phyloP scores from a whole-genome alignment of 2,329 filamentous ascomycete genomes.

The Tympanopsis confertula region DNA sequence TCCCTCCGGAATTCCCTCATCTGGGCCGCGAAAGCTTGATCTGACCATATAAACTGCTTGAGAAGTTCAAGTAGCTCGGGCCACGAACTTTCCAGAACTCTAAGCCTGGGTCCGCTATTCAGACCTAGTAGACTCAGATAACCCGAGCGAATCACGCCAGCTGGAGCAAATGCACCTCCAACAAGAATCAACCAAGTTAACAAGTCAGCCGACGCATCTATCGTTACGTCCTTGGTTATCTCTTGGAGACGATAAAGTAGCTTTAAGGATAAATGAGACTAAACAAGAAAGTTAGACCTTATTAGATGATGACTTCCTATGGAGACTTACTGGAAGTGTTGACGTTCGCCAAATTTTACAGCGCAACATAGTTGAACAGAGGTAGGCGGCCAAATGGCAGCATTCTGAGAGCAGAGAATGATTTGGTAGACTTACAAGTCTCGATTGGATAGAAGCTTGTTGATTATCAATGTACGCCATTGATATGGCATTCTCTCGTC shows the following conservation, averaged over 20 bases:
- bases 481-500: constrained; percentile 7
- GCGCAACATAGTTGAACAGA: constrained; percentile 25
- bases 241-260: constrained; percentile 18
- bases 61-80: constrained; percentile 15
- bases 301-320: constrained; percentile 2
- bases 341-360: constrained; percentile 25
- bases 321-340: constrained; percentile 22
- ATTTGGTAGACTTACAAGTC: constrained; percentile 14
- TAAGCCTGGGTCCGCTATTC: constrained; percentile 7
- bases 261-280: constrained; percentile 17
- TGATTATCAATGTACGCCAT: constrained; percentile 25
- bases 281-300: constrained; percentile 5
- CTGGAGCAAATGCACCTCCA: constrained; percentile 22
- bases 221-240: constrained; percentile 12
- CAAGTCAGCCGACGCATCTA: constrained; percentile 18
- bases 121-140: constrained; percentile 13
- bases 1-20: constrained; percentile 20
- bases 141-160: constrained; percentile 11
- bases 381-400: constrained; percentile 25
- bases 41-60: constrained; percentile 25
- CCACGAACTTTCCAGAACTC: constrained; percentile 15
- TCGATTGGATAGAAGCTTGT: constrained; percentile 27
- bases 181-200: constrained; percentile 22
- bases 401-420: constrained; percentile 13
- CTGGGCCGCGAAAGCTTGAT: constrained; percentile 17